Evolutionary conservation across 306 rosid genomes (phyloP), one percentile per base, ranked within the genome.

Genomic region (Corylus americana): DNA sequence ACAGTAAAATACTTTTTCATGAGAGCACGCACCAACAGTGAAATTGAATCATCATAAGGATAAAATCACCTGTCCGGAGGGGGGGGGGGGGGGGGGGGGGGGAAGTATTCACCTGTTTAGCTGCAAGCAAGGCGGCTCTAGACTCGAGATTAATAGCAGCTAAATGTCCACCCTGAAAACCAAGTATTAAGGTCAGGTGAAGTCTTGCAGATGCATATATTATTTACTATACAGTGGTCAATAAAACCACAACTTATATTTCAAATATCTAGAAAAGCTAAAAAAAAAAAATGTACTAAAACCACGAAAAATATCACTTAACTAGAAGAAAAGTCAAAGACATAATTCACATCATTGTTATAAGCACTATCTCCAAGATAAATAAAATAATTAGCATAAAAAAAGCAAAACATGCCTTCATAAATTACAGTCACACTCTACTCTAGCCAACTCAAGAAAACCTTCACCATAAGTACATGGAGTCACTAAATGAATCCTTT

Each of bases 111-210:
- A 94, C 97, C 94, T 92, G 92, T 87, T 86, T 91, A 74, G 98
- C 98, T 49, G 90, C 97, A 75, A 94, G 97, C 88, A 94, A 82
- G 78, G 97, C 98, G 18, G 88, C 92, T 89, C 91, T 81, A 66
- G 98, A 88, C 83, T 94, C 98, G 31, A 94, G 81, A 87, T 92
- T 92, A 77, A 90, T 83, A 77, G 87, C 84, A 61, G 93, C 93
- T 73, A 92, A 78, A 55, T 94, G 97, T 69, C 98, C 98, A 79
- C 97, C 97, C 98, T 94, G 87, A 77, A 81, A 85, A 80, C 78
- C 74, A 86, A 75, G 74, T 82, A 77, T 74, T 54, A 68, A 82
- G 27, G 68, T 79, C 72, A 47, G 59, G 74, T 83, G 80, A 80
- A 75, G 70, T 53, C 70, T 27, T 64, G 55, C 37, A 22, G 55